Base-by-base conservation (phyloP, 2,329 filamentous ascomycete species). In the Tolypocladium tropicale region DNA sequence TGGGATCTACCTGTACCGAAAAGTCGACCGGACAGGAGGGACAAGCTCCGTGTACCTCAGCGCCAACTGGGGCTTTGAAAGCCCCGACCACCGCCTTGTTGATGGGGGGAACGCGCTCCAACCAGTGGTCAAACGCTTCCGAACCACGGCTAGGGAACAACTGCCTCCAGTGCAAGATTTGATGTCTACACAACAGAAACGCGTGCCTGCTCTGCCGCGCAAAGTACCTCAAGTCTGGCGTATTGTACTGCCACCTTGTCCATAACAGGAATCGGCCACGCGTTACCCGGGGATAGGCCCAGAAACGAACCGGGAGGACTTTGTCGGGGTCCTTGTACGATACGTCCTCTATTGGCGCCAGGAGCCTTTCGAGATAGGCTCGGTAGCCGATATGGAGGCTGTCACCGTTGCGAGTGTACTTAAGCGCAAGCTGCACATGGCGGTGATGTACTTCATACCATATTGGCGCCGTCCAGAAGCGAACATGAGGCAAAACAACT, bases 341-440 rank as follows among this genome's bases (percentile, higher is more conserved):
- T 10, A 1, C 11, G 23, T 25, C n/a, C 14, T 58, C 43, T 18
- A 49, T 11, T 1, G 56, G 33, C 9, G 36, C 18, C 10, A 58
- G 36, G 4, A 60, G 51, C 3, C n/a, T 49, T n/a, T 57, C 6
- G 23, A 55, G 59, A 49, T 58, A 53, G 12, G 9, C 23, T 12
- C 32, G 48, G 4, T 53, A 23, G 10, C 7, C 11, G 43, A 14
- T 18, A 14, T 9, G 4, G 6, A 28, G 43, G 10, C 18, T 11
- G 9, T 48, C 33, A 25, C 33, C 37, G 48, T 57, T 33, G 11
- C 59, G 46, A 11, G 58, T 57, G 28, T 61, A 60, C 33, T 61
- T 61, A 21, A 61, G 56, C 9, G 58, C 48, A 4, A 59, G 30
- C 37, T 61, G 59, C n/a, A 57, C 39, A 21, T 61, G 56, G 23